Evolutionary conservation across 2,329 filamentous ascomycete genomes (phyloP).

Genomic region (Sphaerulina populicola): DNA sequence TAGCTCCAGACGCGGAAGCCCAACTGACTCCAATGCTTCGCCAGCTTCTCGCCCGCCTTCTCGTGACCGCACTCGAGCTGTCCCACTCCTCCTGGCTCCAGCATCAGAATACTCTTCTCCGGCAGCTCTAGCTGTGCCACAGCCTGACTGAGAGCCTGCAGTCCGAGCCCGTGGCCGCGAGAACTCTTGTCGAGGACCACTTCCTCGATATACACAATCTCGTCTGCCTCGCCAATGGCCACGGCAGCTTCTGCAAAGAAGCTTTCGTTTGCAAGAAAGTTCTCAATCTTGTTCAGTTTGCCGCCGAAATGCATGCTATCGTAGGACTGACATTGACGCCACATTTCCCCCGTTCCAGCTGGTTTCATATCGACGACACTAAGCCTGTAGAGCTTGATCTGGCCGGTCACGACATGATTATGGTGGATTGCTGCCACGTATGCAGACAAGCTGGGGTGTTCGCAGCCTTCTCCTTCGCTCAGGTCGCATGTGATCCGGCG

Average conservation of each 20-base stretch:
- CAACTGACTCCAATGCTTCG: constrained; percentile 17
- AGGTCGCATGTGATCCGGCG: too few species aligned
- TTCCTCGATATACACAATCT: constrained; percentile 7
- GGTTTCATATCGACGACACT: constrained; percentile 4
- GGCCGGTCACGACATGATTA: background rate
- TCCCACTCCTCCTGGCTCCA: constrained; percentile 16
- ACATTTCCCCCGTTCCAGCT: constrained; percentile 6
- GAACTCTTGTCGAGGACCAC: background rate
- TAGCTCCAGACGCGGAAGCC: constrained; percentile 20
- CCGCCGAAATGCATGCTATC: constrained; percentile 10
- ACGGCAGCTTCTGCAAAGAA: constrained; percentile 3
- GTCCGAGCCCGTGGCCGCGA: constrained; percentile 9
- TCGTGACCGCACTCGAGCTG: background rate
- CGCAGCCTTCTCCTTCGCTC: background rate
- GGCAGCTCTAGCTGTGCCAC: constrained; percentile 4
- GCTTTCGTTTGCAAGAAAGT: constrained; percentile 17
- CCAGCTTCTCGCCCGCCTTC: constrained; percentile 16
- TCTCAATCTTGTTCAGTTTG: constrained; percentile 20
- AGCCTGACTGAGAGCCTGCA: constrained; percentile 9
- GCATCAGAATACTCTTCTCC: constrained; percentile 10
- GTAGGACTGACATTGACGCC: constrained; percentile 9
- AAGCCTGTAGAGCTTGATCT: constrained; percentile 9
- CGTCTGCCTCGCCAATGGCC: constrained; percentile 8
- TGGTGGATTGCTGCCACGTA: background rate
- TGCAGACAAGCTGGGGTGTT: background rate